A percentile compares a stretch with the other conserved stretches of the same genome.
Evolutionary conservation across 1,139 yeast species (phyloP).

Genomic region (Taphrina sp.): DNA sequence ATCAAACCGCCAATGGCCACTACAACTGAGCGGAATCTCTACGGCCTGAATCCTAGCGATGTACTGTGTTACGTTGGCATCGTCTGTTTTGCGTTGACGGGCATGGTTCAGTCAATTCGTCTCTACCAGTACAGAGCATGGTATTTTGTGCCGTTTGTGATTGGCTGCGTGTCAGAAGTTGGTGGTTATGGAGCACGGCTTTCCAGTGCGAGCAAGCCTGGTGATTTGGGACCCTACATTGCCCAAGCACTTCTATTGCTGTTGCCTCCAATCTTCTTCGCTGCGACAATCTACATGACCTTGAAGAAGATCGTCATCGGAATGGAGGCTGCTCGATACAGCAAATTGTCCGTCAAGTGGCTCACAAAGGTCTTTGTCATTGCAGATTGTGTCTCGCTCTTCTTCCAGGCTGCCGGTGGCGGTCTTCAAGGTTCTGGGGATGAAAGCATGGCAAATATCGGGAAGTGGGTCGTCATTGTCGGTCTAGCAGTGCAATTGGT

Average conservation of each 20-base stretch:
- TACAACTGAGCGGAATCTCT: too few relatives aligned
- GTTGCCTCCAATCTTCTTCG: conserved; percentile 50
- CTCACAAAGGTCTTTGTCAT: conserved; percentile 49
- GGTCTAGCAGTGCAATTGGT: conserved; percentile 46
- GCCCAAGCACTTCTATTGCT: conserved; percentile 47
- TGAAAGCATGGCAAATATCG: conserved; percentile 25
- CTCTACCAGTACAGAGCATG: conserved; percentile 34
- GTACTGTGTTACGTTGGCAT: too few relatives aligned
- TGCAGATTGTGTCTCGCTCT: conserved; percentile 50
- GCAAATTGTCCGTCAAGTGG: conserved; percentile 44
- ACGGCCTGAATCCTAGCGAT: too few relatives aligned
- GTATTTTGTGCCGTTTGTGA: conserved; percentile 39
- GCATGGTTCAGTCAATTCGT: too few relatives aligned
- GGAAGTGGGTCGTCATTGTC: conserved; percentile 39
- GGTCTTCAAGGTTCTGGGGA: conserved; percentile 43
- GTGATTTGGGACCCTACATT: conserved; percentile 44
- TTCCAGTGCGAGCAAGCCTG: conserved; percentile 39
- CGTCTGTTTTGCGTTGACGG: too few relatives aligned
- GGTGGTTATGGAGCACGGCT: conserved; percentile 47
- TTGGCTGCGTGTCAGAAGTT: conserved; percentile 40
- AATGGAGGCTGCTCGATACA: conserved; percentile 42
- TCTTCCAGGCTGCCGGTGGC: conserved; percentile 51
- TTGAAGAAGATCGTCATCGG: conserved; percentile 46
- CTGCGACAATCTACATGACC: conserved; percentile 52
- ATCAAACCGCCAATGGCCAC: too few relatives aligned